These are phyloP conservation scores for Pseudonectria foliicola DNA, from an alignment of 2,329 filamentous ascomycete species.

Conservation along the genomic window DNA sequence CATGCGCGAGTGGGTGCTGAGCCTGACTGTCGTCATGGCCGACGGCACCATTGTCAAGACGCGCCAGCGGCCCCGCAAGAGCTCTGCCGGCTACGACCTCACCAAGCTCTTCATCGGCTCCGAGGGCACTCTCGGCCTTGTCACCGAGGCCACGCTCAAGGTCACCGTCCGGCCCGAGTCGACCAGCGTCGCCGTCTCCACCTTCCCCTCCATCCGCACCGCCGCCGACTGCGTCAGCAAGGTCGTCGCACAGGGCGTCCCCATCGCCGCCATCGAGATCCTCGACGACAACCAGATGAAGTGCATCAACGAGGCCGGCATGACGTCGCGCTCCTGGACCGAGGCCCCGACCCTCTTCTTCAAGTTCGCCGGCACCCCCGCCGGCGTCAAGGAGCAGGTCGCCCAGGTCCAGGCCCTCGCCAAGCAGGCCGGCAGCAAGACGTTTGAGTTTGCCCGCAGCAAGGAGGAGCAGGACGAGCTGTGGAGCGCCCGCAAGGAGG, in stretches of 20 bases:
- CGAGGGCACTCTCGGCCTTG: conserved; percentile 84
- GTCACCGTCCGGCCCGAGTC: conserved; percentile 73
- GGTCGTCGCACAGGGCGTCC: conserved; percentile 74
- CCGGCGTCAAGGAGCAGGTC: conserved; percentile 72
- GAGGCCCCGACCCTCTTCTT: conserved; percentile 75
- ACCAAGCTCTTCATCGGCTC: conserved; percentile 85
- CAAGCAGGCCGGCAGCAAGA: conserved; percentile 52
- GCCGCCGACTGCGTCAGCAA: conserved; percentile 74
- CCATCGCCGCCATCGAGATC: conserved; percentile 86
- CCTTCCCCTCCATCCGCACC: conserved; percentile 51
- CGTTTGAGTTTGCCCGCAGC: conserved; percentile 70
- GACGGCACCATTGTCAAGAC: conserved; percentile 90
- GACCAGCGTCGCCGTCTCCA: conserved; percentile 70
- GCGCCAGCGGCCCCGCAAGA: conserved; percentile 79
- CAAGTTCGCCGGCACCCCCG: conserved; percentile 69
- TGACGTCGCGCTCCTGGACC: conserved; percentile 59
- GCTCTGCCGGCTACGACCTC: conserved; percentile 84
- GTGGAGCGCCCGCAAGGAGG: conserved; percentile 79
- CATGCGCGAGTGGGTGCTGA: conserved; percentile 90
- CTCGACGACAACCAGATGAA: conserved; percentile 87
- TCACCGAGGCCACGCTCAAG: conserved; percentile 86
- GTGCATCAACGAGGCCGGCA: conserved; percentile 58
- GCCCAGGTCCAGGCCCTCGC: conserved; percentile 58
- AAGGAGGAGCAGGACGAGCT: conserved; percentile 66
- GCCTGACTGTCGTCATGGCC: conserved; percentile 78